A percentile compares a stretch with the other conserved stretches of the same genome.
Conservation (phyloP, 176 grass and related monocot species). For the Aechmea fasciata region DNA sequence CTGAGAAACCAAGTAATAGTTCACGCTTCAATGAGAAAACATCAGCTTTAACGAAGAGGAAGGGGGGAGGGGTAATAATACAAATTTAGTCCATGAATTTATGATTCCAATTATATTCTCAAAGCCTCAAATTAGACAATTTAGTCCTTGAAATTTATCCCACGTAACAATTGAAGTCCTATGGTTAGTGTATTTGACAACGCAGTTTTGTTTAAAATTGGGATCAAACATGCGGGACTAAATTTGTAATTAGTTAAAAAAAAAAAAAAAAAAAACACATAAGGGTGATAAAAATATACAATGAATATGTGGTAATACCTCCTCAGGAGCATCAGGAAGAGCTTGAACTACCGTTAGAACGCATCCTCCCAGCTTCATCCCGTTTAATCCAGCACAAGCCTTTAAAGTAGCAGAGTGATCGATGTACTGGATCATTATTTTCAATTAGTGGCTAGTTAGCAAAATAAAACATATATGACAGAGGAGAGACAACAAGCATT, state of each 20-base stretch:
- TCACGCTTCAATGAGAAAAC: not conserved
- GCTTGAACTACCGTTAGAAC: conserved; percentile 58
- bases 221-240: no score
- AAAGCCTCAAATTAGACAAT: no score
- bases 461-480: conserved; percentile 3
- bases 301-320: conserved; percentile 32
- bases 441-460: conserved; percentile 22
- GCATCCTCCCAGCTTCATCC: conserved; percentile 76
- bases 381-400: conserved; percentile 90
- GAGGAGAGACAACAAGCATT: not conserved
- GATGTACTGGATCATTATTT: conserved; percentile 39
- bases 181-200: no score
- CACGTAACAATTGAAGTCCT: no score
- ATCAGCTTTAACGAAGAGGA: not conserved
- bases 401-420: conserved; percentile 73
- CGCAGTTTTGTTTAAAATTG: no score
- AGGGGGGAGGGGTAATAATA: no score
- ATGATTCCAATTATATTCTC: no score
- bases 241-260: not conserved
- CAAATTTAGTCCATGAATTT: no score
- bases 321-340: conserved; percentile 35
- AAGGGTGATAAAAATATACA: conserved; percentile 24
- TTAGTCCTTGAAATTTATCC: no score
- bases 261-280: conserved; percentile 1
- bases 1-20: not conserved